Evolutionary conservation across 129 eudicot genomes (phyloP), one percentile per base, ranked within the genome.

Genomic region (Scalesia atractyloides): DNA sequence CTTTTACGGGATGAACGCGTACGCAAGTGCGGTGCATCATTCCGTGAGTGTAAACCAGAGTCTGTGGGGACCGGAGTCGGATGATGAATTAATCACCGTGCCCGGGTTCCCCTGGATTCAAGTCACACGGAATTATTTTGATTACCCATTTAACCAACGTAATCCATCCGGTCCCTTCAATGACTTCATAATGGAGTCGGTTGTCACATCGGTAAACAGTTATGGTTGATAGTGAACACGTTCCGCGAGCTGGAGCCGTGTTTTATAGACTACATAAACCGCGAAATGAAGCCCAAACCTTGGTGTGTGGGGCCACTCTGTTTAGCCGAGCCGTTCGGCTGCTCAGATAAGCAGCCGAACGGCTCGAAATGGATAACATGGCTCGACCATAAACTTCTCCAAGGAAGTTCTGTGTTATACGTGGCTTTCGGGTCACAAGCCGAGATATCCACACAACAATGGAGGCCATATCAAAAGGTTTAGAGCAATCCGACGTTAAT

Each of bases 371-470:
- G 94, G 94, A 64, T 87, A 0, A 4, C 68, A 24, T 90, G 94
- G 97, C 86, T 90, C 2, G 89, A 90, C 68, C 60, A 14, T 13
- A 87, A 72, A 80, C 80, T 73, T 67, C 79, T 9, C 5, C 44
- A 79, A 26, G 79, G 85, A 39, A 11, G 56, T 46, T 36, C 81
- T 0, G 94, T 87, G 5, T 39, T 87, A 13, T 90, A 90, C 53
- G 75, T 90, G 0, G 93, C 93, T 3, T 87, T 90, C 3, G 96
- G 94, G 30, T 63, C 91, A 1, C 96, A 90, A 66, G 87, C 83
- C 2, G 85, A 84, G 33, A 66, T 87, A n/a, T 70, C 87, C 12
- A 3, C 20, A 1, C 18, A 62, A 11, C 94, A 90, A 13, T 90
- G 59, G 64, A 68, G 5, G 94, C 81, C 24, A 84, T 90, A 5